A percentile compares a stretch with the other conserved stretches of the same genome.
Conservation (phyloP, 2,329 filamentous ascomycete species). For the Raffaelea deltoideospora region DNA sequence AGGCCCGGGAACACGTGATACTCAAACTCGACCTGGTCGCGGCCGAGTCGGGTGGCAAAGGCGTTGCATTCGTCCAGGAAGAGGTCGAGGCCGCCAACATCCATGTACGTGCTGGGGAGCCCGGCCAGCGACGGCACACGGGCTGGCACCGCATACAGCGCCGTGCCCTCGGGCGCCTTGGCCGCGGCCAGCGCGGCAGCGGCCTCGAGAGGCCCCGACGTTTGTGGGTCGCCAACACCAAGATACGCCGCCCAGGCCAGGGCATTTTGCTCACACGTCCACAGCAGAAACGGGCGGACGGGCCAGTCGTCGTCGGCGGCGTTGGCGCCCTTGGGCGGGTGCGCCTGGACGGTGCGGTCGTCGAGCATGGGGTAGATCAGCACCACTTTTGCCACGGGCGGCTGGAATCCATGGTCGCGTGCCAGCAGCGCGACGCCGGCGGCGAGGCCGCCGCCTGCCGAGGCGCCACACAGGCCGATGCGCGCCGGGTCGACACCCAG, state of each 20-base stretch:
- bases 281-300: slow-evolving; percentile 8
- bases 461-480: slow-evolving; percentile 13
- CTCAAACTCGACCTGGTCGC: slow-evolving; percentile 20
- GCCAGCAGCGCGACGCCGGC: slow-evolving; percentile 23
- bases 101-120: slow-evolving; percentile 22
- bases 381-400: slow-evolving; percentile 17
- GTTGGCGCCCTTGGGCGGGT: slow-evolving; percentile 11
- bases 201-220: not conserved
- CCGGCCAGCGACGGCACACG: slow-evolving; percentile 10
- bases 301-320: slow-evolving; percentile 8
- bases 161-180: not conserved
- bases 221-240: slow-evolving; percentile 4
- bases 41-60: slow-evolving; percentile 17
- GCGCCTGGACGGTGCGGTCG: slow-evolving; percentile 12
- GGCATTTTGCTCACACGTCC: slow-evolving; percentile 11
- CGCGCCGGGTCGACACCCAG: slow-evolving; percentile 12
- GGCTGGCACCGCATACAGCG: not conserved
- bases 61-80: slow-evolving; percentile 20
- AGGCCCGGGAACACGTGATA: slow-evolving; percentile 25
- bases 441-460: slow-evolving; percentile 14
- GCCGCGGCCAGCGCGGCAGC: slow-evolving; percentile 1
- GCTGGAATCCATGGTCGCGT: slow-evolving; percentile 14
- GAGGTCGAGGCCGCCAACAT: slow-evolving; percentile 22
- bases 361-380: slow-evolving; percentile 24
- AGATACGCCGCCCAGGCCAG: slow-evolving; percentile 14